phyloP scores from a whole-genome alignment of 1,139 yeast species.

The Suhomyces wounanorum region DNA sequence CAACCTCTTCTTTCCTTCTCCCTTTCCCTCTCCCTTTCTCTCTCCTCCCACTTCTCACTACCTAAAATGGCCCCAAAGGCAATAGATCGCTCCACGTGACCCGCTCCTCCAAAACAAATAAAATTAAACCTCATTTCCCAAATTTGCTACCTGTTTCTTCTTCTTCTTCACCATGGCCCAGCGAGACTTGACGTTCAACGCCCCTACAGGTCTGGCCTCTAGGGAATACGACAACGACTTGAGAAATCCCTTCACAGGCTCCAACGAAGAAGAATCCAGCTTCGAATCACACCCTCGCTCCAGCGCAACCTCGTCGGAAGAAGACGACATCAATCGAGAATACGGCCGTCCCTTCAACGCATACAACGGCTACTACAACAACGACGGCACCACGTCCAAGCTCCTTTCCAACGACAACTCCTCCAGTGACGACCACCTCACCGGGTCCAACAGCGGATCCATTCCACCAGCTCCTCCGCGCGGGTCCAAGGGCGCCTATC shows the following conservation, averaged over 20 bases:
- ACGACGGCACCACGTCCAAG: constrained; percentile 44
- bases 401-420: constrained; percentile 34
- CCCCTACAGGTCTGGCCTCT: constrained; percentile 23
- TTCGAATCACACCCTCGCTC: constrained; percentile 18
- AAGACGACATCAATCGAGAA: constrained; percentile 24
- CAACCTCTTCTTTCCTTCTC: no score
- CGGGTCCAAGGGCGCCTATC: constrained; percentile 4
- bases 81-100: constrained; percentile 8
- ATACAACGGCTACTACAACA: constrained; percentile 48
- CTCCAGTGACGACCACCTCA: constrained; percentile 23
- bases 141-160: constrained; percentile 1
- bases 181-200: constrained; percentile 39
- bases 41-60: neutral
- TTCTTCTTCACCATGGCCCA: constrained; percentile 27
- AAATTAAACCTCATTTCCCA: constrained; percentile 4
- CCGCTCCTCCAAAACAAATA: constrained; percentile 3
- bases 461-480: constrained; percentile 10
- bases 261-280: constrained; percentile 18
- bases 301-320: constrained; percentile 20
- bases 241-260: constrained; percentile 17
- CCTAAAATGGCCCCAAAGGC: neutral
- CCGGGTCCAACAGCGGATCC: constrained; percentile 6
- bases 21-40: neutral
- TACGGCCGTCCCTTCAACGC: constrained; percentile 45
- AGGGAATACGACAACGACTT: constrained; percentile 11